Conservation (phyloP, 495 filamentous ascomycete species). For the Neurospora hispaniola region DNA sequence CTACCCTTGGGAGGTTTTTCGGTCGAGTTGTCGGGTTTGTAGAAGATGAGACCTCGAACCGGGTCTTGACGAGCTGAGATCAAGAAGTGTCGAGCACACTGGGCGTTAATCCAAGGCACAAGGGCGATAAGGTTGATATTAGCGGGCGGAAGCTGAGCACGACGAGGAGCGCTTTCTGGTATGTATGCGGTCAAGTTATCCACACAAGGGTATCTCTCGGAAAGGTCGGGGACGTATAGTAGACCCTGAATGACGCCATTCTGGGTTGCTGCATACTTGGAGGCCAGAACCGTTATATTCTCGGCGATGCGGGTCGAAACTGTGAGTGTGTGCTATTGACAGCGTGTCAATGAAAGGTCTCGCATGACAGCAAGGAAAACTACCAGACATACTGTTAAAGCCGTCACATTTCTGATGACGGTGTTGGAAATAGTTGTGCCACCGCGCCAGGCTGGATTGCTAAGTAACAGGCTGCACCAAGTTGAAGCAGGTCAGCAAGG, state of each 20-base stretch:
- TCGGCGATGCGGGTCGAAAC: slow-evolving; percentile 46
- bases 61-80: slow-evolving; percentile 45
- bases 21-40: slow-evolving; percentile 48
- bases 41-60: slow-evolving; percentile 64
- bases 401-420: slow-evolving; percentile 38
- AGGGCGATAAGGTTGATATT: slow-evolving; percentile 57
- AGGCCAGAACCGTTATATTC: slow-evolving; percentile 62
- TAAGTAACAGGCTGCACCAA: slow-evolving; percentile 33
- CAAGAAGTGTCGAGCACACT: slow-evolving; percentile 63
- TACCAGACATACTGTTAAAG: slow-evolving; percentile 30
- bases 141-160: slow-evolving; percentile 56
- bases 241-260: slow-evolving; percentile 57
- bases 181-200: slow-evolving; percentile 46
- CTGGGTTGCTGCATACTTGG: slow-evolving; percentile 40
- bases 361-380: background rate
- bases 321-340: slow-evolving; percentile 15
- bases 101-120: slow-evolving; percentile 73
- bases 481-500: background rate
- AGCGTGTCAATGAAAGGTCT: background rate
- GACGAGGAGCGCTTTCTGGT: slow-evolving; percentile 63
- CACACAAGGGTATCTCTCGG: slow-evolving; percentile 45
- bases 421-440: slow-evolving; percentile 33
- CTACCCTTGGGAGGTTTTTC: slow-evolving; percentile 48
- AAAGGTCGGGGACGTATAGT: slow-evolving; percentile 69
- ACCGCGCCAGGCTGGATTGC: slow-evolving; percentile 33